Base-by-base conservation (phyloP, 176 grass and related monocot species). In the Hyparrhenia diplandra region DNA sequence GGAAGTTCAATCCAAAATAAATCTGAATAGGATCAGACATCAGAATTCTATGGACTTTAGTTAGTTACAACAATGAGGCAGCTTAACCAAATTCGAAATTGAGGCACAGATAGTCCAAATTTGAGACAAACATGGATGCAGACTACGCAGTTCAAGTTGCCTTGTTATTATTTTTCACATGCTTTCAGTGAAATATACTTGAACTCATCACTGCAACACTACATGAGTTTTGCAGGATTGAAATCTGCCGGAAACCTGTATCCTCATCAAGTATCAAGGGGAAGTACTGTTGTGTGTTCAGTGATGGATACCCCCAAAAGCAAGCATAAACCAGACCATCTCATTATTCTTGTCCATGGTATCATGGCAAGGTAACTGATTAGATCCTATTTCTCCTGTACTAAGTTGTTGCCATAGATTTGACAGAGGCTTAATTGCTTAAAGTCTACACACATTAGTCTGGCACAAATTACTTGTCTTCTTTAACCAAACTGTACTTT, bases 261-360 rank as follows among this genome's bases (percentile, higher is more conserved):
- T 68, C 49, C 29, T n/a, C 17, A 31, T 17, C 68, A 49, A 30
- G 7, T 45, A 41, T 67, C 61, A 20, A 80, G 61, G 59, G 75
- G 65, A 35, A 36, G 11, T 78, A 28, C 21, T 40, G 62, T 30
- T 39, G 24, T 21, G 1, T 16, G 43, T 72, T 87, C 82, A n/a
- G 75, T 85, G 10, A 63, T 64, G 63, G 82, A 83, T 27, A 21
- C 61, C 20, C 73, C 83, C 55, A 76, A 67, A 69, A 81, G 35
- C 65, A 89, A 90, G n/a, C 77, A 68, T 69, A 84, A 52, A 71
- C 94, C 92, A 23, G 89, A 94, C 23, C 94, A 97, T 88, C 92
- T 97, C 69, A 87, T 97, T 67, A 63, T 94, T 77, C 88, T 97
- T 80, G 92, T 97, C 51, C 94, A 94, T 80, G 94, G 94, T 21